These are phyloP conservation scores for Dactylis glomerata DNA, from an alignment of 176 grass and related monocot species.

Conservation along the genomic window DNA sequence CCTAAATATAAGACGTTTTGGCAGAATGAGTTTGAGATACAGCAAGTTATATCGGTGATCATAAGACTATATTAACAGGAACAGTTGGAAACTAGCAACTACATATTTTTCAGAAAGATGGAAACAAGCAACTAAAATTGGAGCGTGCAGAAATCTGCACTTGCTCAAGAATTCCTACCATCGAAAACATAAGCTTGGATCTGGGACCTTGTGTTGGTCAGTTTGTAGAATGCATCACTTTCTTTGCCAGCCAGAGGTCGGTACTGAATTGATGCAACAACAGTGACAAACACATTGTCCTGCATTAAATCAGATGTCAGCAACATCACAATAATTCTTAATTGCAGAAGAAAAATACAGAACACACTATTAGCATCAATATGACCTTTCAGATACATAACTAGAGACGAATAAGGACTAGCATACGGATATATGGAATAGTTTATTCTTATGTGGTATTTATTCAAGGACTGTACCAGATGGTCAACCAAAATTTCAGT, in stretches of 20 bases:
- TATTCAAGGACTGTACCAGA: neutral
- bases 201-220: slow-evolving; percentile 76
- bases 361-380: neutral
- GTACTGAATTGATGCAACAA: slow-evolving; percentile 87
- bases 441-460: neutral
- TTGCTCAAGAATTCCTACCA: too few relatives aligned
- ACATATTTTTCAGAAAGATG: too few relatives aligned
- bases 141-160: too few relatives aligned
- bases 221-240: slow-evolving; percentile 76
- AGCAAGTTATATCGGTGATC: neutral
- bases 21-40: neutral
- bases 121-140: too few relatives aligned
- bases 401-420: neutral
- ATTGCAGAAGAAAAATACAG: neutral
- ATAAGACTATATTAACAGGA: neutral
- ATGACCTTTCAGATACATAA: slow-evolving; percentile 8
- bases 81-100: neutral
- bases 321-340: neutral
- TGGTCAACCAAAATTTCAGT: neutral
- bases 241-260: slow-evolving; percentile 66
- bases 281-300: slow-evolving; percentile 93
- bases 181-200: slow-evolving; percentile 92
- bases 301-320: slow-evolving; percentile 33
- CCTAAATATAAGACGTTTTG: too few relatives aligned
- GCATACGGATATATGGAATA: neutral